Conservation (phyloP, 2,329 filamentous ascomycete species). For the Claviceps sp. region DNA sequence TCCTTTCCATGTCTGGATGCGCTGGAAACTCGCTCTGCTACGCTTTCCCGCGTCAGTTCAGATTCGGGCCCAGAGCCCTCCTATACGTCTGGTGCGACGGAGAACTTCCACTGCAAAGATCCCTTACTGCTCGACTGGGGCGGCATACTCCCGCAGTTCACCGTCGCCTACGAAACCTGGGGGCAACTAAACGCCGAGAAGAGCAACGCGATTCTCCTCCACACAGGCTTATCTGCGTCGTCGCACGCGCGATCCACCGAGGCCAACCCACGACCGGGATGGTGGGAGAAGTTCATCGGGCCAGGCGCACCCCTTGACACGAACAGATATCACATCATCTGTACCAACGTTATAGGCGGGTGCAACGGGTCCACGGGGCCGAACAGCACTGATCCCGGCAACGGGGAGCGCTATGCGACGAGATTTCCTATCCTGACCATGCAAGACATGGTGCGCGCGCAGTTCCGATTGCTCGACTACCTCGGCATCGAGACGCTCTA, state of each 20-base stretch:
- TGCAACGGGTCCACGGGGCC: slow-evolving; percentile 95
- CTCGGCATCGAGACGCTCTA: slow-evolving; percentile 69
- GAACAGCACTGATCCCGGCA: slow-evolving; percentile 72
- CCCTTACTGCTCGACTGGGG: slow-evolving; percentile 88
- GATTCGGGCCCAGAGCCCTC: slow-evolving; percentile 79
- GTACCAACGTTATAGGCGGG: slow-evolving; percentile 90
- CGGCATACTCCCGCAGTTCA: slow-evolving; percentile 76
- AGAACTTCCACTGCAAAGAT: slow-evolving; percentile 58
- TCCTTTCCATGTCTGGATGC: slow-evolving; percentile 84
- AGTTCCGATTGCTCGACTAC: slow-evolving; percentile 75
- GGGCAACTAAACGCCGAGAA: slow-evolving; percentile 65
- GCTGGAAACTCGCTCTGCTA: slow-evolving; percentile 64
- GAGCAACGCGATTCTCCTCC: slow-evolving; percentile 80
- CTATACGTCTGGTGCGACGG: slow-evolving; percentile 81
- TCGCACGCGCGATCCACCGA: slow-evolving; percentile 92
- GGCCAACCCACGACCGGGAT: slow-evolving; percentile 74
- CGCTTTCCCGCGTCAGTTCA: slow-evolving; percentile 40
- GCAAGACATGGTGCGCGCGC: slow-evolving; percentile 93
- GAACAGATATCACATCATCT: slow-evolving; percentile 82
- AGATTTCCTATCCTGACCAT: slow-evolving; percentile 91
- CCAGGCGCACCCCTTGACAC: slow-evolving; percentile 77
- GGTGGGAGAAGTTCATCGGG: slow-evolving; percentile 99
- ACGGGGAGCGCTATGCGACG: slow-evolving; percentile 81
- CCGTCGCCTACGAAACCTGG: slow-evolving; percentile 91
- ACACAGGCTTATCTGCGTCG: slow-evolving; percentile 92